phyloP scores from a whole-genome alignment of 2,329 filamentous ascomycete species.

The Diaporthe ilicicola region DNA sequence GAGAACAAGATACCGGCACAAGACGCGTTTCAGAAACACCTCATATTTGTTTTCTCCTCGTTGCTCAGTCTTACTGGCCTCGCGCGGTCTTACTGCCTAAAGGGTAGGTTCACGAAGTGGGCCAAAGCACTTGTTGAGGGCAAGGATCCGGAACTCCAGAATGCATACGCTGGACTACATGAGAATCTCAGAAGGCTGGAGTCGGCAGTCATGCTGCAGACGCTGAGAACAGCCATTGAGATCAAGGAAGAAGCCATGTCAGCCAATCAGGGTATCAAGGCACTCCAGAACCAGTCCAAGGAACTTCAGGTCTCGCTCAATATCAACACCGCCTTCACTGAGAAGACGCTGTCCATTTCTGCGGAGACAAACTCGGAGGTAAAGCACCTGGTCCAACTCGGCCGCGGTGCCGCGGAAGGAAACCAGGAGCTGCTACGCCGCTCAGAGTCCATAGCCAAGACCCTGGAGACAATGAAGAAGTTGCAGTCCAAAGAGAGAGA shows the following conservation, averaged over 20 bases:
- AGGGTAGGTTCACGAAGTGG: constrained; percentile 30
- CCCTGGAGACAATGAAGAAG: neutral
- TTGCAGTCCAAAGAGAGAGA: neutral
- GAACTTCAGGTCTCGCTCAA: neutral
- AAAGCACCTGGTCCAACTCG: neutral
- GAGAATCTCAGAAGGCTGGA: constrained; percentile 27
- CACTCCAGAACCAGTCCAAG: neutral
- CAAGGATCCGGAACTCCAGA: constrained; percentile 27
- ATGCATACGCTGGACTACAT: constrained; percentile 22
- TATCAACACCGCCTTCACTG: neutral
- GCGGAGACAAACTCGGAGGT: neutral
- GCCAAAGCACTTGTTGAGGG: constrained; percentile 28
- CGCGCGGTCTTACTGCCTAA: constrained; percentile 21
- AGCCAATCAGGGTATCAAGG: neutral
- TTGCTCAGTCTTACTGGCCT: constrained; percentile 32
- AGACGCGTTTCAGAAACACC: constrained; percentile 14
- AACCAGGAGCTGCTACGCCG: too few species aligned
- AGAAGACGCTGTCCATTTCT: neutral
- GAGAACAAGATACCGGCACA: constrained; percentile 26
- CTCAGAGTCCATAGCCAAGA: neutral
- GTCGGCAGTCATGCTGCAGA: neutral
- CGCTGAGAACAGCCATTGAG: neutral
- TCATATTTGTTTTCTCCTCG: constrained; percentile 29
- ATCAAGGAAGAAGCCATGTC: too few species aligned
- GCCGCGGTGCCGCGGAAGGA: too few species aligned